Conservation (phyloP, 345 rosid genomes). For the Citrus hindsii region DNA sequence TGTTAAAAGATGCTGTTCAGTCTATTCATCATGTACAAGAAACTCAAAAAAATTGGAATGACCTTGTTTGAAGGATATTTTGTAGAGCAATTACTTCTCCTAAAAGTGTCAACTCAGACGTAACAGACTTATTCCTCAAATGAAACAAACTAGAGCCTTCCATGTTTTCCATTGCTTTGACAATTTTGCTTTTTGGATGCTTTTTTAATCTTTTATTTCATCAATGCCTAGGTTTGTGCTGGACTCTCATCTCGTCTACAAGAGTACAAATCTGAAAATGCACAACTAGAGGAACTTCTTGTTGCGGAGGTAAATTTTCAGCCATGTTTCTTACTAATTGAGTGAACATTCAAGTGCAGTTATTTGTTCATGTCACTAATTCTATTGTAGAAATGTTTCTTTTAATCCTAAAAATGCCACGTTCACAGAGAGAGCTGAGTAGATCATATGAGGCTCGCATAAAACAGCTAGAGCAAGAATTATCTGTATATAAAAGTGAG, state of each 20-base stretch:
- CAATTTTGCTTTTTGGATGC: neutral
- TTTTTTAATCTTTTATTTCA: neutral
- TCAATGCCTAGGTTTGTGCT: constrained; percentile 69
- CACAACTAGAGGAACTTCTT: constrained; percentile 98
- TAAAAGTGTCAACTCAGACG: neutral
- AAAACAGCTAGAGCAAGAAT: constrained; percentile 78
- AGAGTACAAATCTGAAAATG: constrained; percentile 93
- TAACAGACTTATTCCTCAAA: neutral
- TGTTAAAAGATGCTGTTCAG: neutral
- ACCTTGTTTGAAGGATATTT: constrained; percentile 1
- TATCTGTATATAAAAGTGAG: constrained; percentile 73
- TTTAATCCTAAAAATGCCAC: constrained; percentile 20
- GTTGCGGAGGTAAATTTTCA: constrained; percentile 66
- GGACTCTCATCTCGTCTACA: constrained; percentile 97
- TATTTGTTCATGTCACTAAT: neutral
- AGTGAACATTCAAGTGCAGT: constrained; percentile 8
- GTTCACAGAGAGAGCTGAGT: constrained; percentile 82
- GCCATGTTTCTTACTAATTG: constrained; percentile 3
- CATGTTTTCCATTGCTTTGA: neutral
- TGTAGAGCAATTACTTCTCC: neutral
- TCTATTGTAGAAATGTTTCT: constrained; percentile 10
- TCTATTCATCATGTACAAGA: neutral
- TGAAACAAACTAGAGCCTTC: neutral
- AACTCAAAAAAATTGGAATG: neutral
- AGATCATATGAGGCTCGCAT: constrained; percentile 86